Percentiles rank a stretch among this genome's conserved stretches.
phyloP scores from a whole-genome alignment of 345 rosid species.

The Gossypium herbaceum region DNA sequence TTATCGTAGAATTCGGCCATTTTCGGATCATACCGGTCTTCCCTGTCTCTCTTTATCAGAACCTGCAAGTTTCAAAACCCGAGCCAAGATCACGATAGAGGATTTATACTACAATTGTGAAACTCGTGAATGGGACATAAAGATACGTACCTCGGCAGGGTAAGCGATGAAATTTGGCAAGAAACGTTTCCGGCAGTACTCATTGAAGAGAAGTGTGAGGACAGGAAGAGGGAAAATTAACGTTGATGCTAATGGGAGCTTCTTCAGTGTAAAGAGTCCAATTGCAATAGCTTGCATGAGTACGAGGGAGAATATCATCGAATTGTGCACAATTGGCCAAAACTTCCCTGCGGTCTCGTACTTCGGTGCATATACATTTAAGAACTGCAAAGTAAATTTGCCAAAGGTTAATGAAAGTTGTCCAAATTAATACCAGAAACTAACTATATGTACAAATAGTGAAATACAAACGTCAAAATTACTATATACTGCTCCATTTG shows the following conservation, averaged over 20 bases:
- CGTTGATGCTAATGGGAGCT: slow-evolving; percentile 66
- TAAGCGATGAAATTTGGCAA: slow-evolving; percentile 67
- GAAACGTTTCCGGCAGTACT: slow-evolving; percentile 95
- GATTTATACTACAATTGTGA: neutral
- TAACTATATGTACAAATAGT: neutral
- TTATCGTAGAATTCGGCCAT: slow-evolving; percentile 56
- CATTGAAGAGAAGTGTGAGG: slow-evolving; percentile 86
- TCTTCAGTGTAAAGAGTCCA: slow-evolving; percentile 76
- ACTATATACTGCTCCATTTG: slow-evolving; percentile 3
- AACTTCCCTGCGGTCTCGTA: slow-evolving; percentile 89
- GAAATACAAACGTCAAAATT: neutral
- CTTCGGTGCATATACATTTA: slow-evolving; percentile 78
- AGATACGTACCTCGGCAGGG: slow-evolving; percentile 71
- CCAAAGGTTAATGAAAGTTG: slow-evolving; percentile 12
- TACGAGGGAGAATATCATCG: slow-evolving; percentile 78
- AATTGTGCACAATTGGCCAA: slow-evolving; percentile 95
- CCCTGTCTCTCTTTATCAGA: slow-evolving; percentile 68
- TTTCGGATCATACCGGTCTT: slow-evolving; percentile 48
- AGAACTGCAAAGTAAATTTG: slow-evolving; percentile 51
- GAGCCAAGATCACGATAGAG: slow-evolving; percentile 9
- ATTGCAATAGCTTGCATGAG: slow-evolving; percentile 92
- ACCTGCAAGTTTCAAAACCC: slow-evolving; percentile 28
- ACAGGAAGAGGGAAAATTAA: slow-evolving; percentile 70
- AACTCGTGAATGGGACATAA: neutral
- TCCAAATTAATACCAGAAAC: slow-evolving; percentile 7